phyloP scores from a whole-genome alignment of 306 rosid genomes.

The Herpetospermum pedunculosum region DNA sequence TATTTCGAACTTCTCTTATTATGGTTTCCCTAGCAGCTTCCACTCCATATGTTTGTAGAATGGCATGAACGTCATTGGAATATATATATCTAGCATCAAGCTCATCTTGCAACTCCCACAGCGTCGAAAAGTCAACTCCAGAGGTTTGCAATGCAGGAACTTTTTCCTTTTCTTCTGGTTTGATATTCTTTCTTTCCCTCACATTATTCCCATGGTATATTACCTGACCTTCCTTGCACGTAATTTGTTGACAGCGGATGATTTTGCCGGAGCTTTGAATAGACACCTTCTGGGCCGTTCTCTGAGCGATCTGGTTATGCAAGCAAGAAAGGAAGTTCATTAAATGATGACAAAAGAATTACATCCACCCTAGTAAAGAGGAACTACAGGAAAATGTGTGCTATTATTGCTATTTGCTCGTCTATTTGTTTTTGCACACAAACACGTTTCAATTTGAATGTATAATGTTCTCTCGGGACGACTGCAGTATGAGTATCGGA shows the following conservation, averaged over 20 bases:
- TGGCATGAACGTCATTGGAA: conserved; percentile 57
- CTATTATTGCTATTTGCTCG: background rate
- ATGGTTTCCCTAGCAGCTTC: conserved; percentile 85
- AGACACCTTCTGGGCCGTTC: conserved; percentile 56
- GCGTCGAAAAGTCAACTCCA: conserved; percentile 61
- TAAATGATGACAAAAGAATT: background rate
- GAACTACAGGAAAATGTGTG: background rate
- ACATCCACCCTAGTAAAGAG: background rate
- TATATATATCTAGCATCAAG: conserved; percentile 62
- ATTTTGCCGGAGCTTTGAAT: conserved; percentile 62
- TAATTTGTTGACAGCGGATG: conserved; percentile 45
- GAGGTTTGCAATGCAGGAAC: conserved; percentile 66
- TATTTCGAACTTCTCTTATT: conserved; percentile 67
- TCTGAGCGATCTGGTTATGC: conserved; percentile 54
- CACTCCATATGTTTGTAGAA: conserved; percentile 64
- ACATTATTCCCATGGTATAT: conserved; percentile 52
- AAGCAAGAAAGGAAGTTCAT: background rate
- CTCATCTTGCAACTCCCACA: conserved; percentile 55
- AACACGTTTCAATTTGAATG: background rate
- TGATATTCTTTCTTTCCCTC: conserved; percentile 29
- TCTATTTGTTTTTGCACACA: background rate
- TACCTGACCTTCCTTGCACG: conserved; percentile 66
- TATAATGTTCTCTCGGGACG: background rate
- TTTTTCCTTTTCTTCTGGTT: conserved; percentile 39
- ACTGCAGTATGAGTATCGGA: background rate